Evolutionary conservation across 116 monocot genomes (phyloP), one percentile per base, ranked within the genome.

Genomic region (Trichopus zeylanicus): DNA sequence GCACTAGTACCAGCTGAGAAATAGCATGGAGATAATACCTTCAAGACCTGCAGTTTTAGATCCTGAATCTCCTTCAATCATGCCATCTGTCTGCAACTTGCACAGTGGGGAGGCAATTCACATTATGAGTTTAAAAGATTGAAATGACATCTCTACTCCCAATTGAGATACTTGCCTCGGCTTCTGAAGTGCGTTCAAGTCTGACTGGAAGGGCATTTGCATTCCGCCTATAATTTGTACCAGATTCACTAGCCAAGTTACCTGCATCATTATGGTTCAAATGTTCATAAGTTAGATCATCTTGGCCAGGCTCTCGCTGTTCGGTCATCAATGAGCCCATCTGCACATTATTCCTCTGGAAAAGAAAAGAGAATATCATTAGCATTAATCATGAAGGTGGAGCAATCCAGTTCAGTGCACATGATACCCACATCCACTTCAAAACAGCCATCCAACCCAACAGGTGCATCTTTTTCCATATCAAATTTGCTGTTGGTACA

Each of bases 401-500:
- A n/a, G 6, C 4, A 33, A 33, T 33, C 4, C 32, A 33, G 32
- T 8, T 33, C 8, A 39, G 37, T 11, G 42, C 42, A 42, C 1
- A 13, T 49, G 19, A 69, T 21, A 38, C 58, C 38, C 49, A 52
- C 68, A 57, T 75, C 33, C 27, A 68, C 39, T 53, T 55, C 29
- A 4, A 20, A 15, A 31, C 21, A 46, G 53, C 29, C 38, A 62
- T 52, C 29, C 52, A 51, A 29, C 34, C 31, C 42, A 21, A 1
- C 31, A 46, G 58, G 46, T 7, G 4, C 29, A 42, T 31, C 31
- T 21, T 46, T 48, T 7, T 47, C 39, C 16, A 12, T 58, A 33
- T 38, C 64, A 47, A 22, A 3, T 57, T 8, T 49, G 4, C 11
- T 57, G 7, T n/a, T 12, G 21, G 31, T 51, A 55, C 53, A 7